Base-by-base conservation (phyloP, 2,329 filamentous ascomycete species). In the Tricladium varicosporioides region DNA sequence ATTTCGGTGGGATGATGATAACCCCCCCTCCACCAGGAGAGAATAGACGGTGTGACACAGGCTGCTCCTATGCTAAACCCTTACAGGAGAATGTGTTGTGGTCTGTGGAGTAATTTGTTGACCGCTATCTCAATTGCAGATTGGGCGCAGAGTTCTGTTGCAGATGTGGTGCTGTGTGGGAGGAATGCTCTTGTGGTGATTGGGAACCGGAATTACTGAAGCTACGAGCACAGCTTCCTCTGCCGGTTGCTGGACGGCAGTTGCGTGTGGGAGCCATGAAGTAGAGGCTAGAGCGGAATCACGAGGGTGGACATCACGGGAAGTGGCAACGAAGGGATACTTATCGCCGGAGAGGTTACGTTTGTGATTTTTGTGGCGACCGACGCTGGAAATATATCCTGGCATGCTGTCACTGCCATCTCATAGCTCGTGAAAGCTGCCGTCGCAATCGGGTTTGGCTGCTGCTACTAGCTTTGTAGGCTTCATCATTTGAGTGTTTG, bases 81-180 rank as follows among this genome's bases (percentile, higher is more conserved):
- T n/a, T n/a, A n/a, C n/a, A n/a, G n/a, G n/a, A n/a, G n/a, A n/a
- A n/a, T n/a, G n/a, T n/a, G n/a, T n/a, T n/a, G n/a, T n/a, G n/a
- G n/a, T n/a, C n/a, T n/a, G n/a, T n/a, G n/a, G n/a, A n/a, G n/a
- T n/a, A n/a, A n/a, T n/a, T n/a, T n/a, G n/a, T n/a, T n/a, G n/a
- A n/a, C n/a, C n/a, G n/a, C n/a, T n/a, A n/a, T n/a, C n/a, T n/a
- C n/a, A n/a, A n/a, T n/a, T n/a, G n/a, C n/a, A n/a, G n/a, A n/a
- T n/a, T n/a, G n/a, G n/a, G n/a, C n/a, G n/a, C 42, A 45, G 54
- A 60, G 32, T 60, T 57, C 54, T 60, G 57, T 45, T 60, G 57
- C 50, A 60, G 27, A 54, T 60, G 50, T 57, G 54, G 57, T 45
- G 36, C 50, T 44, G 57, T 46, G 50, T 60, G 57, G 49, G 57